These are phyloP conservation scores for Daldinia sp. DNA, from an alignment of 2,329 filamentous ascomycete genomes.

Conservation along the genomic window DNA sequence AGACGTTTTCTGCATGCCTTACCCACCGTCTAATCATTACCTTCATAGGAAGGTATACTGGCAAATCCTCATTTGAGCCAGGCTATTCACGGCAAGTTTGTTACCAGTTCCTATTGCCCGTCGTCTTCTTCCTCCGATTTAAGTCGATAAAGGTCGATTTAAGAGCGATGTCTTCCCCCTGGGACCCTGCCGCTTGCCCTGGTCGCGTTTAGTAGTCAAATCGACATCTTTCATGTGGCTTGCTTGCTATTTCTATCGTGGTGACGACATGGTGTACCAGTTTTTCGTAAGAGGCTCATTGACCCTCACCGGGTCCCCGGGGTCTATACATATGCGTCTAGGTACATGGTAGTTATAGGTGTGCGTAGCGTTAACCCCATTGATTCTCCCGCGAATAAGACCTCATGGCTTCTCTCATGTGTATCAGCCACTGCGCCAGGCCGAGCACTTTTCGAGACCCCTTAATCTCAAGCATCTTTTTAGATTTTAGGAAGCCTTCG, in stretches of 20 bases:
- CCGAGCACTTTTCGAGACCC: constrained; percentile 28
- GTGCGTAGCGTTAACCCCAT: constrained; percentile 4
- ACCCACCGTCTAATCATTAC: constrained; percentile 31
- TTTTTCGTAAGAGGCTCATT: constrained; percentile 1
- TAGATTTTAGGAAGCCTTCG: constrained; percentile 2
- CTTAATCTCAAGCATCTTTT: constrained; percentile 22
- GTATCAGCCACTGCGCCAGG: constrained; percentile 27
- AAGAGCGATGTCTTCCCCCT: background rate
- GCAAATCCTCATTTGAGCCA: constrained; percentile 38
- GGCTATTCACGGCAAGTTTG: constrained; percentile 18
- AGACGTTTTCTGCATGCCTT: constrained; percentile 15
- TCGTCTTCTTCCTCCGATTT: constrained; percentile 12
- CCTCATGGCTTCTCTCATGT: constrained; percentile 3
- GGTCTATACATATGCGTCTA: too few species aligned
- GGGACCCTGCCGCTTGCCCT: background rate
- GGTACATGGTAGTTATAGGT: background rate
- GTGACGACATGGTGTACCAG: constrained; percentile 30
- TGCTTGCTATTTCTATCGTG: constrained; percentile 5
- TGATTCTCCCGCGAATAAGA: constrained; percentile 14
- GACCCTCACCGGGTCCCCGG: constrained; percentile 7
- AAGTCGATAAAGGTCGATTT: constrained; percentile 4
- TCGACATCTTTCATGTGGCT: constrained; percentile 23
- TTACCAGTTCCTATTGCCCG: constrained; percentile 21
- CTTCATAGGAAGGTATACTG: constrained; percentile 34
- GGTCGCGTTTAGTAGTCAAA: constrained; percentile 7